Base-by-base conservation (phyloP, 2,329 filamentous ascomycete genomes). In the Fusarium buharicum region DNA sequence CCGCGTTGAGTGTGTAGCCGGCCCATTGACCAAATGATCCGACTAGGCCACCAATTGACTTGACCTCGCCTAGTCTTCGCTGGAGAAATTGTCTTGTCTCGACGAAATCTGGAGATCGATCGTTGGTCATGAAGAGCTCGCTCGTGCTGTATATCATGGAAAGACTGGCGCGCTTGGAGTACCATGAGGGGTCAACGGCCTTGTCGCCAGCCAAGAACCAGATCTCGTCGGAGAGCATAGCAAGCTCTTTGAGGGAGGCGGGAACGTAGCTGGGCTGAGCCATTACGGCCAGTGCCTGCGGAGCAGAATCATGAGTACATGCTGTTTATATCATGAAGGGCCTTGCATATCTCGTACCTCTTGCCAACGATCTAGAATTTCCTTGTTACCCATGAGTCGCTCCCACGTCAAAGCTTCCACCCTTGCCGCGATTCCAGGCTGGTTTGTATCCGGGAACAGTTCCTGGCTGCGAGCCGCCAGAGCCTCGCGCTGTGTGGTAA, bases 41-140 rank as follows among this genome's bases (percentile, higher is more conserved):
- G 18, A 91, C 71, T 11, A 87, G 82, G 18, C 83, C 81, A 4
- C 89, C 88, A 4, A 93, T 65, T 4, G 79, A 83, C 66, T 84
- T 82, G 28, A 85, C 80, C 78, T 96, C 93, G 56, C 86, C 82
- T 52, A 96, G 77, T 59, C 94, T 84, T 38, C 92, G 84, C 51
- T 89, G 84, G 49, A 98, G 79, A 74, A 98, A 99, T 10, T 86
- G 82, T 64, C 88, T 88, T 4, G 95, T 98, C 62, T 93, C 91
- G 10, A 72, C 74, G 70, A 91, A 95, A n/a, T 85, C 86, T 0
- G 83, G 78, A 4, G 89, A 93, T 58, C 81, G 82, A 76, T 98
- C 95, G 56, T 90, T 93, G 18, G 93, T 97, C 93, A 98, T 97
- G 78, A 93, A 96, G 6, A 97, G 81, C 77, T 99, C 95, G 52